These are phyloP conservation scores for Curvularia sp. DNA, from an alignment of 2,329 filamentous ascomycete species.

Conservation along the genomic window DNA sequence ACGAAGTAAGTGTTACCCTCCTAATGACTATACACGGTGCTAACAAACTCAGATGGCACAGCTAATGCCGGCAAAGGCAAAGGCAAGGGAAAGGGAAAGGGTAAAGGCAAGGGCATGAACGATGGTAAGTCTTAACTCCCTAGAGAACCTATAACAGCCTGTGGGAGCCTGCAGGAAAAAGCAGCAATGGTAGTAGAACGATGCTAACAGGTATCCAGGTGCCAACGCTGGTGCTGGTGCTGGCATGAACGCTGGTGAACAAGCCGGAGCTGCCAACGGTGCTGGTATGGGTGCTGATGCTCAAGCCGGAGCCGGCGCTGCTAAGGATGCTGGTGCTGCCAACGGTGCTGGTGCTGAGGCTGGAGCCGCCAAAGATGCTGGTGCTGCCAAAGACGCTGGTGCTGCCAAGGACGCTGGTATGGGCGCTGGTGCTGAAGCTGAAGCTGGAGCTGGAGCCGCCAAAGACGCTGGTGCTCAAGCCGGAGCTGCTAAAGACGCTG, in stretches of 20 bases:
- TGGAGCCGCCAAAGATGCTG: not conserved
- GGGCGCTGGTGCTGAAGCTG: not conserved
- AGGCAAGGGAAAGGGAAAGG: slow-evolving; percentile 17
- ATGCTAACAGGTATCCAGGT: slow-evolving; percentile 14
- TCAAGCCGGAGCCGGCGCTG: not conserved
- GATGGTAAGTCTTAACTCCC: slow-evolving; percentile 11
- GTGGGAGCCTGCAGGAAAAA: too few species aligned
- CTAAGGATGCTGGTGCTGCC: too few species aligned
- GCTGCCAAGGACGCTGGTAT: slow-evolving; percentile 5
- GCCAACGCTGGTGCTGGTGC: slow-evolving; percentile 8
- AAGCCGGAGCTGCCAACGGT: too few species aligned
- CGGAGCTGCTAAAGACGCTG: slow-evolving; percentile 6
- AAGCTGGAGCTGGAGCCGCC: not conserved
- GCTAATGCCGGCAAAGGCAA: slow-evolving; percentile 19
- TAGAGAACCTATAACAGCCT: slow-evolving; percentile 15
- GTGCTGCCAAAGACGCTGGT: too few species aligned
- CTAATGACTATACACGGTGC: not conserved
- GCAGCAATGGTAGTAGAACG: not conserved
- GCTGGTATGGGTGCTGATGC: slow-evolving; percentile 7
- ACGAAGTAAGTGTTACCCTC: slow-evolving; percentile 17
- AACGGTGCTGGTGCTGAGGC: not conserved
- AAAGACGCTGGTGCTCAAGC: not conserved
- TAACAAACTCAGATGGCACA: slow-evolving; percentile 18
- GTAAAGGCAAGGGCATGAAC: slow-evolving; percentile 13
- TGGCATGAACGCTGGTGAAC: too few species aligned